Evolutionary conservation across 768 basidiomycete species (phyloP).

Genomic region (Daedalea quercina): DNA sequence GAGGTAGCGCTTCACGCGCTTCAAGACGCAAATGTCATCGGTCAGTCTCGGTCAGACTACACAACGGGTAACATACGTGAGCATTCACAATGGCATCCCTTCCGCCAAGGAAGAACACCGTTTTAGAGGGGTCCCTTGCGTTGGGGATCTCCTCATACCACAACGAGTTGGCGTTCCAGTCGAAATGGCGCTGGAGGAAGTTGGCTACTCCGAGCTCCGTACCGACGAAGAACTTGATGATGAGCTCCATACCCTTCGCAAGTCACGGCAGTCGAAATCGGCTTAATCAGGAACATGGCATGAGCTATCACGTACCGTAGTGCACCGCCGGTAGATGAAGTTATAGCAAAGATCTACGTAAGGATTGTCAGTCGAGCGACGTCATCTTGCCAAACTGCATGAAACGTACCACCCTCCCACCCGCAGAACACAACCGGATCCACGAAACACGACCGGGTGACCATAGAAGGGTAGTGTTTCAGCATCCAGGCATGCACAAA

Average conservation of each 20-base stretch:
- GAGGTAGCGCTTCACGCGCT: constrained; percentile 74
- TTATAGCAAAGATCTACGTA: constrained; percentile 79
- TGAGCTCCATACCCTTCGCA: constrained; percentile 74
- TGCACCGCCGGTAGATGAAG: constrained; percentile 72
- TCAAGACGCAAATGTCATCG: neutral
- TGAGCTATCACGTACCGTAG: constrained; percentile 40
- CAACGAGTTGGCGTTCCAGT: constrained; percentile 82
- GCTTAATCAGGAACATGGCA: neutral
- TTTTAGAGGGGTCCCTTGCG: constrained; percentile 57
- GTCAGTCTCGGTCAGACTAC: neutral
- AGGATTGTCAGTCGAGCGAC: neutral
- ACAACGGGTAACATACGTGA: constrained; percentile 34
- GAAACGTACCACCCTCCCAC: constrained; percentile 81
- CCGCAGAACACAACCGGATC: constrained; percentile 89
- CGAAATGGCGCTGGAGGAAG: constrained; percentile 75
- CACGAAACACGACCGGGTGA: constrained; percentile 77
- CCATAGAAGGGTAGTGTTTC: constrained; percentile 65
- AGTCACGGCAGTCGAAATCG: constrained; percentile 8
- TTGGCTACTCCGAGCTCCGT: constrained; percentile 86
- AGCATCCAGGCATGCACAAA: constrained; percentile 88
- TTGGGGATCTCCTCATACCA: constrained; percentile 90
- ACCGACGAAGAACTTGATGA: constrained; percentile 85
- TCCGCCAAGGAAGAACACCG: constrained; percentile 76
- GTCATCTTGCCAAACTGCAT: neutral
- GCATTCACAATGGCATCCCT: constrained; percentile 76